Base-by-base conservation (phyloP, 1,284 basidiomycete genomes). In the Ustilago xerochloae region DNA sequence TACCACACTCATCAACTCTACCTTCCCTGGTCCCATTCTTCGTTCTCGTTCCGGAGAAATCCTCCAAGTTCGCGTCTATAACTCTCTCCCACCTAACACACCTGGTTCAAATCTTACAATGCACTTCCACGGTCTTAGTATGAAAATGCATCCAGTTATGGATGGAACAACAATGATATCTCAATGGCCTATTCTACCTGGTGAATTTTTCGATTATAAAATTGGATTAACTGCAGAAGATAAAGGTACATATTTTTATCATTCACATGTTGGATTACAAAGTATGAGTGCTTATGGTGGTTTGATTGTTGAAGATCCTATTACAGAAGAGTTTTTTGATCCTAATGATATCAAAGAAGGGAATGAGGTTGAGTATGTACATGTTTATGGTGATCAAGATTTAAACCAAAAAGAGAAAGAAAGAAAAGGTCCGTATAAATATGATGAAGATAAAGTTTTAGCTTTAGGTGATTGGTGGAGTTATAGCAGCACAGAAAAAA, bases 261-360 rank as follows among this genome's bases (percentile, higher is more conserved):
- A 83, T 43, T 39, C 65, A 3, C 81, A 83, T 47, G 77, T 78
- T 12, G 80, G 75, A 0, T 47, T 75, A 16, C 75, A 81, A 36
- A 50, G 69, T 2, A 75, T 73, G 60, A 79, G 69, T 2, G 79
- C 75, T 12, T 65, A 77, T 18, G 81, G 77, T 3, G 64, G 54
- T 5, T 45, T 83, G 28, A 64, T 83, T 35, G 63, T 83, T 5
- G 76, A 79, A 24, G 75, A 77, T 45, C 56, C 64, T 5, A 20
- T 24, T 13, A 24, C 4, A 1, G 33, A 47, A 0, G 18, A 48
- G 9, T 28, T 51, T 22, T n/a, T 3, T 6, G 58, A 68, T 49
- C 57, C 61, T 3, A 18, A 15, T 2, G 32, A 29, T 18, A 16
- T n/a, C 2, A n/a, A 28, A 8, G 13, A 38, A 9, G 20, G 16